Percentiles rank a stretch among this genome's conserved stretches.
Evolutionary conservation across 2,329 filamentous ascomycete genomes (phyloP).

Genomic region (Herpotrichia juniperi): DNA sequence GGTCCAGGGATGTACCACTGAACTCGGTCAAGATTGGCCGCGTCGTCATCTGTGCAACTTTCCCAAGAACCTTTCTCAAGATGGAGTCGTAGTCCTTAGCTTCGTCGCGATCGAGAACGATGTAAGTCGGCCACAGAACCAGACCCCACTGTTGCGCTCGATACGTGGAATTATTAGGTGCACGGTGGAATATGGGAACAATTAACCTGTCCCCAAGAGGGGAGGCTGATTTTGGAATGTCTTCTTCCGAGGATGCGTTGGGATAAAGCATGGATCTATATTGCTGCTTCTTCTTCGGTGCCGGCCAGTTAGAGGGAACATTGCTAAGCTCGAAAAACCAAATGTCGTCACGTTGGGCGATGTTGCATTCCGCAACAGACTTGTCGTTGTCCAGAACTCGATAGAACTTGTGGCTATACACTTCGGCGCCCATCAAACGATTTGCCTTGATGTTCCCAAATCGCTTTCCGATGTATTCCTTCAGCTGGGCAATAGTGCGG

Average conservation of each 20-base stretch:
- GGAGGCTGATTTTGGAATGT: conserved; percentile 62
- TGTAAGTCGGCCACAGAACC: conserved; percentile 66
- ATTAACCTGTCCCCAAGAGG: conserved; percentile 69
- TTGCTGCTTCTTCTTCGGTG: conserved; percentile 57
- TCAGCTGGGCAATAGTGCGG: conserved; percentile 70
- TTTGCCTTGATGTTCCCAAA: conserved; percentile 59
- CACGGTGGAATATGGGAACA: conserved; percentile 74
- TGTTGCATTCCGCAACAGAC: conserved; percentile 72
- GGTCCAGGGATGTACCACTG: conserved; percentile 57
- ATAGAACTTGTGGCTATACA: conserved; percentile 85
- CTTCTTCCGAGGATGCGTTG: conserved; percentile 52
- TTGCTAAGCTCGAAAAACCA: conserved; percentile 79
- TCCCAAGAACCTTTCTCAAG: conserved; percentile 78
- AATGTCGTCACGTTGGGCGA: conserved; percentile 67
- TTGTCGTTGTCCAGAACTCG: conserved; percentile 75
- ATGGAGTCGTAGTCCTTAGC: conserved; percentile 72
- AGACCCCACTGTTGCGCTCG: conserved; percentile 42
- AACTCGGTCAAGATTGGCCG: conserved; percentile 66
- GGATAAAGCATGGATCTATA: conserved; percentile 58
- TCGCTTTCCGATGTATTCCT: conserved; percentile 65
- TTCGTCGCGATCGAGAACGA: conserved; percentile 77
- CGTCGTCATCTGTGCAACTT: conserved; percentile 77
- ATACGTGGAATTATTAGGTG: conserved; percentile 39
- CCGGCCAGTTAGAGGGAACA: conserved; percentile 77
- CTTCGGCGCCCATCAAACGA: conserved; percentile 78